A percentile compares a stretch with the other conserved stretches of the same genome.
Evolutionary conservation across 768 basidiomycete species (phyloP).

Genomic region (Termitomyces sp.): DNA sequence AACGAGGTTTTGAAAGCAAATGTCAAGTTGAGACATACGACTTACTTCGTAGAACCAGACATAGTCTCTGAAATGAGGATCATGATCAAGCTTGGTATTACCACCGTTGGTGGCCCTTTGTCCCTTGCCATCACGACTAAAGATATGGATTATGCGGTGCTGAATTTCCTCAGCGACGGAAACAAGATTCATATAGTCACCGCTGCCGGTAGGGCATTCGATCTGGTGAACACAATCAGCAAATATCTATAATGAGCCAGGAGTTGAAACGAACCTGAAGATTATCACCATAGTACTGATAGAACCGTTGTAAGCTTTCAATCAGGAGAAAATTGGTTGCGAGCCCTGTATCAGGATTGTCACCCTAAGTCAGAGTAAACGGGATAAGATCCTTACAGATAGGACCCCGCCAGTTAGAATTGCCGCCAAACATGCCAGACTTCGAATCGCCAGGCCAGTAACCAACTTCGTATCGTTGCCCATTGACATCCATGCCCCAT

Average conservation of each 20-base stretch:
- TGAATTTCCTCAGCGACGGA: slow-evolving; percentile 96
- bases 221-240: slow-evolving; percentile 34
- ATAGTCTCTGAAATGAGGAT: slow-evolving; percentile 96
- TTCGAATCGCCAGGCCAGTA: slow-evolving; percentile 99
- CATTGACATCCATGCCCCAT: slow-evolving; percentile 93
- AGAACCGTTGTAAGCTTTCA: slow-evolving; percentile 94
- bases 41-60: slow-evolving; percentile 91
- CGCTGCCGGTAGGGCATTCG: slow-evolving; percentile 94
- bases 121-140: slow-evolving; percentile 86
- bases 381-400: slow-evolving; percentile 50
- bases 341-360: slow-evolving; percentile 53
- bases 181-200: slow-evolving; percentile 96
- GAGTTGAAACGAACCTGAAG: slow-evolving; percentile 45
- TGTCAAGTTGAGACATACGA: background rate
- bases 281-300: slow-evolving; percentile 94
- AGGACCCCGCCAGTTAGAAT: slow-evolving; percentile 96
- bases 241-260: too few relatives aligned
- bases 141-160: slow-evolving; percentile 98
- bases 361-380: background rate
- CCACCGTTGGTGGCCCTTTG: slow-evolving; percentile 91
- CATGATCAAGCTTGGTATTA: slow-evolving; percentile 77
- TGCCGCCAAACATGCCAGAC: slow-evolving; percentile 98
- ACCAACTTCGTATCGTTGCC: slow-evolving; percentile 83
- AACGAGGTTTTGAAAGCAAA: slow-evolving; percentile 1
- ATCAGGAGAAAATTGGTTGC: slow-evolving; percentile 95